Percentiles rank a stretch among this genome's conserved stretches.
Conservation (phyloP, 176 grass and related monocot genomes). For the Oryza longistaminata region DNA sequence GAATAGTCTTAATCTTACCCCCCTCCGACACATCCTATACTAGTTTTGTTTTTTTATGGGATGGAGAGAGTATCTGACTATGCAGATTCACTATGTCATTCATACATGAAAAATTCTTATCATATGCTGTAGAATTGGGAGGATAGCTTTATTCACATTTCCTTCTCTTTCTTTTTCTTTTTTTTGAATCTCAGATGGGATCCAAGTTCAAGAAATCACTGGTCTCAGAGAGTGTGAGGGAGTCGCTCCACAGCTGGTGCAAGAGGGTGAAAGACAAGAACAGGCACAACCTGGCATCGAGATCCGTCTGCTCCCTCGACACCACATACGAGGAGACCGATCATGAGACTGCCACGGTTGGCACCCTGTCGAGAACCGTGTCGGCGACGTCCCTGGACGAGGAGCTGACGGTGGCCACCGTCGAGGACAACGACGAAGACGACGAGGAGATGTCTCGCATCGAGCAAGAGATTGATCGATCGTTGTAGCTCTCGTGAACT, state of each 20-base stretch:
- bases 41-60: too few species aligned
- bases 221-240: slow-evolving; percentile 75
- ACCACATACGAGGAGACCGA: slow-evolving; percentile 67
- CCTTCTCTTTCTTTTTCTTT: not conserved
- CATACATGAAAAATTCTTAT: too few species aligned
- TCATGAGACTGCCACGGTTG: slow-evolving; percentile 71
- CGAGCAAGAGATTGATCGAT: slow-evolving; percentile 28
- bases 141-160: slow-evolving; percentile 6
- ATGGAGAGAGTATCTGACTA: not conserved
- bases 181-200: slow-evolving; percentile 67
- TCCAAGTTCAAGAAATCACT: slow-evolving; percentile 91
- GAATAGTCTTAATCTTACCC: not conserved
- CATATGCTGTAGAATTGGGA: not conserved
- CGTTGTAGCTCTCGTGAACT: not conserved
- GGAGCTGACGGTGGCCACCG: slow-evolving; percentile 39
- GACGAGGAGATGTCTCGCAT: slow-evolving; percentile 35
- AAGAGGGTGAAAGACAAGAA: slow-evolving; percentile 73
- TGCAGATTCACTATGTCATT: not conserved
- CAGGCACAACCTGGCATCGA: slow-evolving; percentile 41
- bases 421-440: not conserved
- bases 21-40: too few species aligned
- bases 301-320: slow-evolving; percentile 80
- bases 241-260: slow-evolving; percentile 92
- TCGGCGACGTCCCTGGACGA: slow-evolving; percentile 68
- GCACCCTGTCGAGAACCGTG: slow-evolving; percentile 72